phyloP scores from a whole-genome alignment of 1,284 basidiomycete species.

The Boletellus deceptivus region DNA sequence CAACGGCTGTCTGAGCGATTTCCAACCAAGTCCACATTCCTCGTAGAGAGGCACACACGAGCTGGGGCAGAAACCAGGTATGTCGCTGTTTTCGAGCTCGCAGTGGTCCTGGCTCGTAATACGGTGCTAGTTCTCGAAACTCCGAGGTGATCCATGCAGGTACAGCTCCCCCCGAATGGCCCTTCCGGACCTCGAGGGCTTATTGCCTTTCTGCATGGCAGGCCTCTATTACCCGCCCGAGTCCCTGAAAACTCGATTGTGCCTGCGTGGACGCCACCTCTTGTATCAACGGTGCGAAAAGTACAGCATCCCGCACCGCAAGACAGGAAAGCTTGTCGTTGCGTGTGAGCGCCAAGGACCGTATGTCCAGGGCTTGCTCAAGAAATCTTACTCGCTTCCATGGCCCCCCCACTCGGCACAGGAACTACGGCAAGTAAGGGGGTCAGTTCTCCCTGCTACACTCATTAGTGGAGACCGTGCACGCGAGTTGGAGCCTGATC shows the following conservation, averaged over 20 bases:
- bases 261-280: constrained; percentile 83
- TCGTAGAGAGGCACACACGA: constrained; percentile 77
- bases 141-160: constrained; percentile 96
- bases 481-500: constrained; percentile 76
- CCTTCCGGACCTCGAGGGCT: background rate
- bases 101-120: background rate
- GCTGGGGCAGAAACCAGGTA: constrained; percentile 86
- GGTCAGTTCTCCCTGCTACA: constrained; percentile 56
- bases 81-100: constrained; percentile 9
- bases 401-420: constrained; percentile 47
- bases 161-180: constrained; percentile 24
- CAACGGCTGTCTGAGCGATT: constrained; percentile 69
- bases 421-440: constrained; percentile 15
- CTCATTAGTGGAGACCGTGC: constrained; percentile 76
- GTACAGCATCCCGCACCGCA: constrained; percentile 67
- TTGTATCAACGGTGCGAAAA: constrained; percentile 77
- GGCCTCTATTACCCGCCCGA: constrained; percentile 81
- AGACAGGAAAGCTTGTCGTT: constrained; percentile 88
- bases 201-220: constrained; percentile 25
- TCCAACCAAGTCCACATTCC: constrained; percentile 73
- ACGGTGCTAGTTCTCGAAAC: constrained; percentile 73
- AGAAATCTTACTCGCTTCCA: constrained; percentile 54
- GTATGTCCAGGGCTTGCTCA: constrained; percentile 71
- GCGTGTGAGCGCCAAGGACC: constrained; percentile 62
- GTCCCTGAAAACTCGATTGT: constrained; percentile 86